Evolutionary conservation across 129 eudicot species (phyloP).

Genomic region (Tanacetum coccineum): DNA sequence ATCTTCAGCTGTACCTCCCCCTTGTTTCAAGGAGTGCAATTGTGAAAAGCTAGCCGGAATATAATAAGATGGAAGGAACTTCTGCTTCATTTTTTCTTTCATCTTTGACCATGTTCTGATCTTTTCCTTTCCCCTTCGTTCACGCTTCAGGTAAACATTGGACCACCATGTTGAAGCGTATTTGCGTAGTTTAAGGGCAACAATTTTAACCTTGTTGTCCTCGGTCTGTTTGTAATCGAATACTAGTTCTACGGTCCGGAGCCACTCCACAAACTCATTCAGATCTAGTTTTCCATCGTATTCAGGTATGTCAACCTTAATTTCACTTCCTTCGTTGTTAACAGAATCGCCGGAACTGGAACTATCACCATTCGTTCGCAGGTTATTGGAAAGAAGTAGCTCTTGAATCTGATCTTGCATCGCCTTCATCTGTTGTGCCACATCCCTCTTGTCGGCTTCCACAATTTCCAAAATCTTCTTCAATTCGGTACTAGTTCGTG

Average conservation of each 20-base stretch:
- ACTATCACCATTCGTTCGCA: not conserved
- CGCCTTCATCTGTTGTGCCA: not conserved
- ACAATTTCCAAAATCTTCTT: conserved; percentile 3
- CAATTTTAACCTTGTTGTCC: conserved; percentile 4
- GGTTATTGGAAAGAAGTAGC: not conserved
- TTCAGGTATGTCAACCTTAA: not conserved
- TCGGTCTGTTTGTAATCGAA: conserved; percentile 6
- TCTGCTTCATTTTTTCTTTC: conserved; percentile 2
- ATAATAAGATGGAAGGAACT: not conserved
- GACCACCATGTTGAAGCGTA: not conserved
- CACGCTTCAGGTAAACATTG: not conserved
- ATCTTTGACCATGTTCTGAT: not conserved
- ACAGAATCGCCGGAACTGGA: not conserved
- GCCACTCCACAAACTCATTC: not conserved
- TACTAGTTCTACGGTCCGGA: not conserved
- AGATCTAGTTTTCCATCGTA: not conserved
- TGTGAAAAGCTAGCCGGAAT: not conserved
- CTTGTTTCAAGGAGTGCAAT: not conserved
- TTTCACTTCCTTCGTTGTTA: not conserved
- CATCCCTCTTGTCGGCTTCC: not conserved
- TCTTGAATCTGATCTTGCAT: conserved; percentile 9
- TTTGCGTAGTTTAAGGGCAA: not conserved
- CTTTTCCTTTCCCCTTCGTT: not conserved
- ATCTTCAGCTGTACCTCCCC: not conserved
- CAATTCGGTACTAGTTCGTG: too few relatives aligned